These are phyloP conservation scores for Melaleuca alternifolia DNA, from an alignment of 345 rosid genomes.

Conservation along the genomic window DNA sequence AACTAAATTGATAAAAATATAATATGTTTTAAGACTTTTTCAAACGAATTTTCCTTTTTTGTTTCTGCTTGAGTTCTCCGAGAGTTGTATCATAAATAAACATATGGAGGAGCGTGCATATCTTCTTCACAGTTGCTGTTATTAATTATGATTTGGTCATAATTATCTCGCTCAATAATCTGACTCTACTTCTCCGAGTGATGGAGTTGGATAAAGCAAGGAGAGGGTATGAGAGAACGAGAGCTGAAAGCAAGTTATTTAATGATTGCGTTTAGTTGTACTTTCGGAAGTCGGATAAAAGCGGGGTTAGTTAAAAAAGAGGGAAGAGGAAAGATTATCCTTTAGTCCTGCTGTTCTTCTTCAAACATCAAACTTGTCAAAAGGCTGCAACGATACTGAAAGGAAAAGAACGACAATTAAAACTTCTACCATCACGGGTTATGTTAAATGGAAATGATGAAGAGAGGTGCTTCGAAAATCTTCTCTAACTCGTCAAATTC, in stretches of 20 bases:
- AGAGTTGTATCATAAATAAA: background rate
- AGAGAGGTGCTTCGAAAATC: background rate
- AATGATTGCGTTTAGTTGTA: background rate
- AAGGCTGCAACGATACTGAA: background rate
- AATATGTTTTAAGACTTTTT: no score
- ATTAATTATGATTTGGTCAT: background rate
- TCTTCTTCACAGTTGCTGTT: background rate
- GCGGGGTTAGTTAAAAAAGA: accelerated
- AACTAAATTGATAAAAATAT: no score
- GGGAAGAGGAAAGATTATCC: background rate
- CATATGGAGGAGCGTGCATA: background rate
- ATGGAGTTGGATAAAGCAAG: background rate
- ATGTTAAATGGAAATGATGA: background rate
- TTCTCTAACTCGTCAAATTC: background rate
- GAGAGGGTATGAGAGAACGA: background rate
- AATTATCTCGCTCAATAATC: background rate
- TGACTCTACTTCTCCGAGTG: background rate
- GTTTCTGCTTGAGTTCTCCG: background rate
- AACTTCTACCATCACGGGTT: no score
- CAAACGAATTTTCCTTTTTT: no score
- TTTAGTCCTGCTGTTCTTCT: background rate
- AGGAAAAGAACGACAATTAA: no score
- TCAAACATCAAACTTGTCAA: background rate
- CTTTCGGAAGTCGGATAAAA: background rate
- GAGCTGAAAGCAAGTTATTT: background rate